Evolutionary conservation across 768 basidiomycete species (phyloP).

Genomic region (Clathrus columnatus): DNA sequence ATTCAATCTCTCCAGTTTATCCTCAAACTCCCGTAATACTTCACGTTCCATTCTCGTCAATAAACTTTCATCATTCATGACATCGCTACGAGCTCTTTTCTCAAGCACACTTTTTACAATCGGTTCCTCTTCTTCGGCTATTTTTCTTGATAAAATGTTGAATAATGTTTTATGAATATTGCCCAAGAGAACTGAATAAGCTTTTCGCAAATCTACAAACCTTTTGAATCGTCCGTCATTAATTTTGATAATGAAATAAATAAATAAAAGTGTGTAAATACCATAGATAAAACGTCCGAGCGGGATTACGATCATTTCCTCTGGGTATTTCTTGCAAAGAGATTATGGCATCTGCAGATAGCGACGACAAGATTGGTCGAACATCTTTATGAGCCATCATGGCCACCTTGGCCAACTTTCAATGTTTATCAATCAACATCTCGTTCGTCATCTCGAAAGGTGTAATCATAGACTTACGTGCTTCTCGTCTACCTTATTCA

Average conservation of each 20-base stretch:
- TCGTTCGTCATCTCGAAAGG: neutral
- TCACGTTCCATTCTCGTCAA: slow-evolving; percentile 72
- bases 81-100: slow-evolving; percentile 76
- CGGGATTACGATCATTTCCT: slow-evolving; percentile 82
- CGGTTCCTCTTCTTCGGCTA: slow-evolving; percentile 62
- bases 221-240: slow-evolving; percentile 33
- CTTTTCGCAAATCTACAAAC: slow-evolving; percentile 83
- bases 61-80: slow-evolving; percentile 64
- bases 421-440: slow-evolving; percentile 4
- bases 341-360: slow-evolving; percentile 75
- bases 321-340: slow-evolving; percentile 91
- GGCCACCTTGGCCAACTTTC: slow-evolving; percentile 81
- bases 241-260: neutral
- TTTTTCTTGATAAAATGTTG: slow-evolving; percentile 70
- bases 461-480: slow-evolving; percentile 43
- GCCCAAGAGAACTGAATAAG: slow-evolving; percentile 67
- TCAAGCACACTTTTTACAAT: slow-evolving; percentile 64
- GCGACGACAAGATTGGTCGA: slow-evolving; percentile 66
- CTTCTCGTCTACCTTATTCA: slow-evolving; percentile 92
- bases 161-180: slow-evolving; percentile 84
- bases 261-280: slow-evolving; percentile 22
- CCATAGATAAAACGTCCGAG: slow-evolving; percentile 90
- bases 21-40: slow-evolving; percentile 63
- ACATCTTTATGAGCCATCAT: slow-evolving; percentile 90
- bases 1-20: slow-evolving; percentile 61